Conservation (phyloP, 169 alveolate genomes). For the Neospora caninum region DNA sequence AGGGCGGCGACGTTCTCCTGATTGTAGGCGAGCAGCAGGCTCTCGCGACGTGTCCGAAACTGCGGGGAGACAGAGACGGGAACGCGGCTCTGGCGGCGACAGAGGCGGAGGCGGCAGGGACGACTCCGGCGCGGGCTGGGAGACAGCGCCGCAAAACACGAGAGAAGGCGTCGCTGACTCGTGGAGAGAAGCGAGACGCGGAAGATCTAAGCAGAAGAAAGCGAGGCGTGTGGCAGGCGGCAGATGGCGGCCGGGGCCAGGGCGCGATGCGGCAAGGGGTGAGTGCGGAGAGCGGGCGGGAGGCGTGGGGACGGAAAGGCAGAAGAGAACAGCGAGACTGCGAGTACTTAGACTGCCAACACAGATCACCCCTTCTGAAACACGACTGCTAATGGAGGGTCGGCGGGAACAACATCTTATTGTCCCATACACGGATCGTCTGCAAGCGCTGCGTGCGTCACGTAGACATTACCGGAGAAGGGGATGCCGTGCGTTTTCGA, state of each 20-base stretch:
- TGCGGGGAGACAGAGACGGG: not conserved
- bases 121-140: not conserved
- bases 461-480: too few species aligned
- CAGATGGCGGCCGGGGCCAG: constrained; percentile 9
- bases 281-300: not conserved
- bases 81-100: not conserved
- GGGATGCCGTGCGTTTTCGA: too few species aligned
- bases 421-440: too few species aligned
- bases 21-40: not conserved
- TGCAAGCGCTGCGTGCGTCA: too few species aligned
- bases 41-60: not conserved
- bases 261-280: constrained; percentile 27
- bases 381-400: too few species aligned
- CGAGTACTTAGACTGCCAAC: too few species aligned
- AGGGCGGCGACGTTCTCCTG: constrained; percentile 29
- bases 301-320: not conserved
- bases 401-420: too few species aligned
- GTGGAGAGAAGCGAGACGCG: not conserved
- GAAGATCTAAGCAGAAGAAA: not conserved
- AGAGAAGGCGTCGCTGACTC: not conserved
- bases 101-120: not conserved
- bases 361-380: too few species aligned
- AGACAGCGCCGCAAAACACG: not conserved
- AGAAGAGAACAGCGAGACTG: too few species aligned
- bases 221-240: constrained; percentile 26